Base-by-base conservation (phyloP, 495 filamentous ascomycete genomes). In the Aspergillus campestris region DNA sequence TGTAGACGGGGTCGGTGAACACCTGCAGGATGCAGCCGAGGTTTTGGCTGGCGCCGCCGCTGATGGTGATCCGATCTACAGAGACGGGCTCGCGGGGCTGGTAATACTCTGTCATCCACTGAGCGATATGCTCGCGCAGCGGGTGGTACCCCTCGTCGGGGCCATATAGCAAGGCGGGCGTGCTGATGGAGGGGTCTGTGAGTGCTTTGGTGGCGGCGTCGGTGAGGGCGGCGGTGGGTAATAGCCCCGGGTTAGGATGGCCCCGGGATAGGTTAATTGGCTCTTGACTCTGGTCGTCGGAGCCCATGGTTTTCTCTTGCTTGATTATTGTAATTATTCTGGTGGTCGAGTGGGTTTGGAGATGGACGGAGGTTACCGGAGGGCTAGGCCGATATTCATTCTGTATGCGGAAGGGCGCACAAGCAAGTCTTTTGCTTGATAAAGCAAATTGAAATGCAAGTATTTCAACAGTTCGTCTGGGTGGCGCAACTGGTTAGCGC, bases 21-120 rank as follows among this genome's bases (percentile, higher is more conserved):
- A 80, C 78, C 54, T 80, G 74, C 27, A 96, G 66, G 3, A 89
- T 62, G 49, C 74, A 81, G 1, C 82, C 84, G 7, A 95, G 63
- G 54, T 79, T 85, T 62, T 91, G 87, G 40, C 73, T 80, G 3
- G 90, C 90, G 10, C 80, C 90, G 30, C 86, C 83, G 0, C 89
- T 87, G 56, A 96, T 83, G 60, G 81, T 83, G 37, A 95, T 83
- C 36, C 87, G 72, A 5, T 78, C 71, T 1, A 70, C 33, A 1
- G 59, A 47, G n/a, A 78, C 64, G 0, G 68, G 60, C 0, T 58
- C 50, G 15, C 42, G 13, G 0, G 75, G 71, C 27, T 60, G 55
- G 47, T 90, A 94, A 50, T 81, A 83, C 0, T 50, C 42, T 0
- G 64, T 69, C n/a, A 89, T 64, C 87, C 88, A 95, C 31, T 60